Evolutionary conservation across 1,139 yeast species (phyloP), one percentile per base, ranked within the genome.

Genomic region (Diutina mesorugosa): DNA sequence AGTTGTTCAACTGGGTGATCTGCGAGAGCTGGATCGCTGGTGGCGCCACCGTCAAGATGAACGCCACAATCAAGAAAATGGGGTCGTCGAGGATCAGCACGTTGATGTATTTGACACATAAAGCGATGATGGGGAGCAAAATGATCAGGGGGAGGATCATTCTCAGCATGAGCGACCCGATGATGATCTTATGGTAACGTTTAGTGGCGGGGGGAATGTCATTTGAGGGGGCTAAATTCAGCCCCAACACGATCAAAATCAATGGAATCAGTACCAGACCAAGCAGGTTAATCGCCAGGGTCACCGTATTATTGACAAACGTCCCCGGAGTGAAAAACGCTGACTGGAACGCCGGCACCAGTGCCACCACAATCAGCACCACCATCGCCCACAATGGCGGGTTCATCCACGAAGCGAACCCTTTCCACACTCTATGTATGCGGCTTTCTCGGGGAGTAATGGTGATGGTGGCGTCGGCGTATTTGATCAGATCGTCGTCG

Each of bases 341-440:
- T 55, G 76, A 71, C 65, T 89, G 89, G 35, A 91, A 67, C 1
- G 77, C 72, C 3, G 95, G 90, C 18, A 89, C 76, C 0, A 95
- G 81, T 0, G 98, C 99, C 57, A 93, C 91, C 30, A 88, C 60
- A 21, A 93, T 83, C 9, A 97, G 85, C 1, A 85, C 70, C 30
- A 89, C 69, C 98, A 93, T 93, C 12, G 98, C 85, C 77, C 90
- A 93, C 60, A 93, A 74, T 9, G 99, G 99, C 10, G 98, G 97
- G 69, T 93, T 93, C 96, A 93, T 90, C 64, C 83, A 83, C 45
- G 68, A 64, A 57, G 77, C 61, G 55, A 81, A 46, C n/a, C 48
- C 48, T 14, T 47, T 16, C 35, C 35, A 47, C 7, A 6, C 26
- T 28, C 50, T 35, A 21, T 9, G 1, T 12, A 21, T 14, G n/a